These are phyloP conservation scores for Carex littledalei DNA, from an alignment of 176 grass and related monocot species.

Conservation along the genomic window DNA sequence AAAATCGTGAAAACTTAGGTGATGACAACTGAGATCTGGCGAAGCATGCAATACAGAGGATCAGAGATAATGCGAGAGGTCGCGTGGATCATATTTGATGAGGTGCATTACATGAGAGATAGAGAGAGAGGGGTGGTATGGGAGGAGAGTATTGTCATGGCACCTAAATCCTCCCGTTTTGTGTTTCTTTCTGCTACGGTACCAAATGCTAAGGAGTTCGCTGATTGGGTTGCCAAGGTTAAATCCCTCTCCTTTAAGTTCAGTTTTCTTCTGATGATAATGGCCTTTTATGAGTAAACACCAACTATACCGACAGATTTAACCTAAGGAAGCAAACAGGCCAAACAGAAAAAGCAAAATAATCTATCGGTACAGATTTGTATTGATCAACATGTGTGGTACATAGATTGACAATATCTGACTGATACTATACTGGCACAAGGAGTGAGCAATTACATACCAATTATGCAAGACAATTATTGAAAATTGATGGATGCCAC, in stretches of 20 bases:
- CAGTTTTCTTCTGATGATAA: neutral
- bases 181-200: conserved; percentile 95
- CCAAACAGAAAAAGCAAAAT: neutral
- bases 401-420: neutral
- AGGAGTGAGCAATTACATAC: neutral
- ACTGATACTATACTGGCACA: neutral
- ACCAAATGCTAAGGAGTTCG: conserved; percentile 92
- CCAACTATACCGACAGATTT: neutral
- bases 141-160: conserved; percentile 99
- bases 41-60: conserved; percentile 95
- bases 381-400: neutral
- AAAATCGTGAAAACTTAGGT: conserved; percentile 35
- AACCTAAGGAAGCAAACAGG: neutral
- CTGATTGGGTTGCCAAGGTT: conserved; percentile 99
- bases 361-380: neutral
- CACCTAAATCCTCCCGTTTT: conserved; percentile 86
- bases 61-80: conserved; percentile 94
- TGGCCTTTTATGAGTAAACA: neutral
- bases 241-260: neutral
- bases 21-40: conserved; percentile 99
- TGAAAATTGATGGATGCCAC: neutral
- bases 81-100: conserved; percentile 93
- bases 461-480: neutral
- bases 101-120: conserved; percentile 99
- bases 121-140: conserved; percentile 95